phyloP scores from a whole-genome alignment of 148 eudicot species.

The Heliamphora exappendiculata region DNA sequence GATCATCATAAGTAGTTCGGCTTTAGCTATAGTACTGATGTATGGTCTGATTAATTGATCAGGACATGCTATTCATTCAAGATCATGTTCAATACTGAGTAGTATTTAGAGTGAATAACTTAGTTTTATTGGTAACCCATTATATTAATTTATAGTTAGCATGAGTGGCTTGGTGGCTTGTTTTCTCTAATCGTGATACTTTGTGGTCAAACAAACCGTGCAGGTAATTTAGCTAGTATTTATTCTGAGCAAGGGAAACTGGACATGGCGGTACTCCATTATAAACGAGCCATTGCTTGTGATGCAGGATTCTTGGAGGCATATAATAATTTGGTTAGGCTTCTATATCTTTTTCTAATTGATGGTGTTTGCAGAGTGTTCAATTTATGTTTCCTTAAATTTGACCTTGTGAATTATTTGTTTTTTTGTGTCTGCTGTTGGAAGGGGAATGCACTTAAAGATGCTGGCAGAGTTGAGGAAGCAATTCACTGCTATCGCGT shows the following conservation, averaged over 20 bases:
- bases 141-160: background rate
- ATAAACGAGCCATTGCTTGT: conserved; percentile 70
- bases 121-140: background rate
- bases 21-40: background rate
- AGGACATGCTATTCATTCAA: background rate
- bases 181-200: background rate
- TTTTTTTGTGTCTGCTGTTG: background rate
- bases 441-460: conserved; percentile 92
- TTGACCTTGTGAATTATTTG: background rate
- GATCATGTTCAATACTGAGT: background rate
- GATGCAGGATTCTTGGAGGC: conserved; percentile 89
- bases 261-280: conserved; percentile 77
- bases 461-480: conserved; percentile 80
- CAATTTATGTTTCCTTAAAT: background rate
- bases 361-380: background rate
- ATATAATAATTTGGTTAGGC: conserved; percentile 78
- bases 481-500: conserved; percentile 81
- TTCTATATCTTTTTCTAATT: background rate
- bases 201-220: conserved; percentile 8
- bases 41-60: background rate
- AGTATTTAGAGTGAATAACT: background rate
- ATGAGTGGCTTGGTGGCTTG: too few relatives aligned
- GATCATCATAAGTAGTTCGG: too few relatives aligned
- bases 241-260: conserved; percentile 87
- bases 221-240: conserved; percentile 79